Evolutionary conservation across 192 early-diverging fungal genomes (phyloP).

Genomic region (Backusella psychrophila): DNA sequence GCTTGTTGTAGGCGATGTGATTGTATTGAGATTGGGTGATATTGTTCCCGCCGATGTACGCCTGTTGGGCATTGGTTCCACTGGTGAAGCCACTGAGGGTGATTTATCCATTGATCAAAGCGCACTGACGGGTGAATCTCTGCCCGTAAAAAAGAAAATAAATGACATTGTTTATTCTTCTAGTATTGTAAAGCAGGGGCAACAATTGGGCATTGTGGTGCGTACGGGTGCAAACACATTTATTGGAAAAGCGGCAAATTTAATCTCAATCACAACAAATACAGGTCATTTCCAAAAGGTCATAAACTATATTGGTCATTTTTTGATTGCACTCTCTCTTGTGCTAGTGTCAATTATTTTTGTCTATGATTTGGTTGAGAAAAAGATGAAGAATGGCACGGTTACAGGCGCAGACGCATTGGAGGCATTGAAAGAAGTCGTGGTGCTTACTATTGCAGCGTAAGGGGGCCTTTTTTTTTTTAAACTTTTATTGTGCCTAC

Average conservation of each 20-base stretch:
- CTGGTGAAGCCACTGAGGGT: conserved; percentile 48
- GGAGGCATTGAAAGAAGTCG: conserved; percentile 53
- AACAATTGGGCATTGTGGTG: conserved; percentile 66
- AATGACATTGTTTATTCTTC: conserved; percentile 67
- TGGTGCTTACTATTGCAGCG: conserved; percentile 74
- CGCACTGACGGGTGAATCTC: conserved; percentile 73
- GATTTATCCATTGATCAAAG: conserved; percentile 68
- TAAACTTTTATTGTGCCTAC: neutral
- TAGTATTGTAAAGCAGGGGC: conserved; percentile 73
- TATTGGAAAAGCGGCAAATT: conserved; percentile 70
- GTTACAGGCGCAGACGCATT: conserved; percentile 59
- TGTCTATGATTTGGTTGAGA: conserved; percentile 35
- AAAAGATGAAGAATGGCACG: conserved; percentile 25
- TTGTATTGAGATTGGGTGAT: conserved; percentile 70
- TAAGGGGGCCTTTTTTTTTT: conserved; percentile 14
- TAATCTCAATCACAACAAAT: conserved; percentile 65
- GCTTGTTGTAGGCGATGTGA: conserved; percentile 70
- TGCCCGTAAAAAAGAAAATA: conserved; percentile 55
- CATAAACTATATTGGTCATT: conserved; percentile 75
- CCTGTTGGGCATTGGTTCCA: conserved; percentile 47
- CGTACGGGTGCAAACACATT: conserved; percentile 75
- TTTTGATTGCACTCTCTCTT: conserved; percentile 61
- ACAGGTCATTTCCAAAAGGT: conserved; percentile 79
- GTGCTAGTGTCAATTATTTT: conserved; percentile 56
- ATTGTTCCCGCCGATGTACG: conserved; percentile 73